phyloP scores from a whole-genome alignment of 129 eudicot species.

The Centaurea solstitialis region DNA sequence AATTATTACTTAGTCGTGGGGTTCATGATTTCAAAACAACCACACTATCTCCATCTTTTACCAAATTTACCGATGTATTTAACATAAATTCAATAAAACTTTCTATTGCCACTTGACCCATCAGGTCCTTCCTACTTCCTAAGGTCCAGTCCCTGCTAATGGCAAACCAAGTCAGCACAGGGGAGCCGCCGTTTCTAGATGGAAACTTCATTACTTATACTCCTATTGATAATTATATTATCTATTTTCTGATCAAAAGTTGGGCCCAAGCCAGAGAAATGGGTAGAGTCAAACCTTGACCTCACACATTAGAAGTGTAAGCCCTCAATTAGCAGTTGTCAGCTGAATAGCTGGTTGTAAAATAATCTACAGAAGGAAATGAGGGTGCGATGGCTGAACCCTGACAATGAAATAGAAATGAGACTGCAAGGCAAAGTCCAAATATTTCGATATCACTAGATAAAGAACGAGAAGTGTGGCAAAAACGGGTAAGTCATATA shows the following conservation, averaged over 20 bases:
- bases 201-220: neutral
- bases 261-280: neutral
- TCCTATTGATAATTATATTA: neutral
- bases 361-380: neutral
- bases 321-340: neutral
- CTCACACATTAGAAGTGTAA: neutral
- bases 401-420: neutral
- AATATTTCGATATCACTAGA: neutral
- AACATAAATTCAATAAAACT: neutral
- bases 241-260: slow-evolving; percentile 16
- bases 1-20: neutral
- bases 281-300: slow-evolving; percentile 8
- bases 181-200: neutral
- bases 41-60: neutral
- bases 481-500: neutral
- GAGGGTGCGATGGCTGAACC: neutral
- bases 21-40: neutral
- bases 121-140: neutral
- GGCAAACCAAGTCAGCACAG: neutral
- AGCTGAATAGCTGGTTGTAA: neutral
- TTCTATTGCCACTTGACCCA: neutral
- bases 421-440: neutral
- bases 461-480: neutral
- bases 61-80: neutral
- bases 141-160: neutral